Percentiles rank a stretch among this genome's conserved stretches.
phyloP scores from a whole-genome alignment of 2,329 filamentous ascomycete species.

The Laburnicola sp. region DNA sequence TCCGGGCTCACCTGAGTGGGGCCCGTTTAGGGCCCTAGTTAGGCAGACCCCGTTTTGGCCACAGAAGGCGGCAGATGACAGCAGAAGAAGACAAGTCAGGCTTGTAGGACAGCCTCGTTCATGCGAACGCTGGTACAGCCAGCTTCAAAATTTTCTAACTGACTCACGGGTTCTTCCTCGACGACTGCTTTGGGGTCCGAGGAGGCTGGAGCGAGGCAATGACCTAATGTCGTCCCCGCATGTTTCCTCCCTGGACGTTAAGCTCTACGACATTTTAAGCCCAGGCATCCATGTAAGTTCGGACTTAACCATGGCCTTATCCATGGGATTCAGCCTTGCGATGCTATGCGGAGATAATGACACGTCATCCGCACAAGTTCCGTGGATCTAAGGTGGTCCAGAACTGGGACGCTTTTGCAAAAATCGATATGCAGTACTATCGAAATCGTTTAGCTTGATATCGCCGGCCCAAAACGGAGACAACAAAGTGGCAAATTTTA shows the following conservation, averaged over 20 bases:
- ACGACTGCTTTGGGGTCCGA: constrained; percentile 5
- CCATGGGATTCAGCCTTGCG: constrained; percentile 1
- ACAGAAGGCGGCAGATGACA: neutral
- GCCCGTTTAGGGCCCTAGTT: neutral
- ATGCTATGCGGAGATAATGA: constrained; percentile 2
- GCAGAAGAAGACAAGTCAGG: constrained; percentile 9
- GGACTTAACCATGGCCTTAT: constrained; percentile 2
- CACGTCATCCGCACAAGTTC: constrained; percentile 5
- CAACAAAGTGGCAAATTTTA: neutral
- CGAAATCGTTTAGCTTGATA: constrained; percentile 5
- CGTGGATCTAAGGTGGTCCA: constrained; percentile 7
- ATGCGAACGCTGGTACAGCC: constrained; percentile 6
- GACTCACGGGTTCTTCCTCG: constrained; percentile 3
- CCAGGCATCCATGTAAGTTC: constrained; percentile 18
- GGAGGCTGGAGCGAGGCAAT: constrained; percentile 1
- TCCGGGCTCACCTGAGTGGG: constrained; percentile 5
- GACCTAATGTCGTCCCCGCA: neutral
- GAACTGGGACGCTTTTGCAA: constrained; percentile 6
- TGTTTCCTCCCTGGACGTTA: neutral
- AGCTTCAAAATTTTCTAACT: constrained; percentile 11
- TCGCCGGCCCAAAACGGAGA: neutral
- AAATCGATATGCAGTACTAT: constrained; percentile 3
- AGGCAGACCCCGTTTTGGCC: neutral
- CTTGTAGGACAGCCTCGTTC: constrained; percentile 7
- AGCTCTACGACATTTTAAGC: constrained; percentile 20